Percentiles rank a stretch among this genome's conserved stretches.
Conservation (phyloP, 2,329 filamentous ascomycete genomes). For the Talaromyces sp. region DNA sequence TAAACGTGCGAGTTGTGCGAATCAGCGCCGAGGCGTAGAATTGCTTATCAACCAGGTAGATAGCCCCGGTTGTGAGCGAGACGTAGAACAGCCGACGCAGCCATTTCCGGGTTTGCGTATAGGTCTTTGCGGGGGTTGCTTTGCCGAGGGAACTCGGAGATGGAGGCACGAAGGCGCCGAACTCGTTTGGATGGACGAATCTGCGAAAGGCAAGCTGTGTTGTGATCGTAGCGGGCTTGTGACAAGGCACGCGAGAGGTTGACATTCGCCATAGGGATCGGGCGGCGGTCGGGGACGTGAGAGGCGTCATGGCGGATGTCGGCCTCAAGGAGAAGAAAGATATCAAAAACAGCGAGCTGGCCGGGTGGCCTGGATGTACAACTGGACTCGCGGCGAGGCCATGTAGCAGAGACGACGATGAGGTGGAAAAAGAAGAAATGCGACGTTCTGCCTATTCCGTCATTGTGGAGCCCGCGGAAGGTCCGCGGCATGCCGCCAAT, state of each 20-base stretch:
- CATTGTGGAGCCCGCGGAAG: not conserved
- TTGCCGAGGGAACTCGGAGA: conserved; percentile 73
- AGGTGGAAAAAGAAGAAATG: not conserved
- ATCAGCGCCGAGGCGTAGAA: conserved; percentile 75
- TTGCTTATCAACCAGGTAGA: conserved; percentile 67
- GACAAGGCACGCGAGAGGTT: not conserved
- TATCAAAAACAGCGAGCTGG: not conserved
- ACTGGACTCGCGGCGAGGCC: not conserved
- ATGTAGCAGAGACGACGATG: not conserved
- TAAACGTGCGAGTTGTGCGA: conserved; percentile 77
- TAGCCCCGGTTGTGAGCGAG: conserved; percentile 53
- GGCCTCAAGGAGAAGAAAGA: not conserved
- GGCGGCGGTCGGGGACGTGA: not conserved
- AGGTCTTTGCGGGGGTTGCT: conserved; percentile 66
- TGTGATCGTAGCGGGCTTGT: not conserved
- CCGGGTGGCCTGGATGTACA: not conserved
- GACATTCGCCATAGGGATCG: conserved; percentile 6
- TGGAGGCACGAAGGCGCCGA: conserved; percentile 68
- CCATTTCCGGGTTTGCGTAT: conserved; percentile 68
- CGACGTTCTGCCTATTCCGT: not conserved
- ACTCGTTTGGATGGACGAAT: conserved; percentile 41
- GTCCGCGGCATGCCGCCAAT: not conserved
- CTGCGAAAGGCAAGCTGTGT: conserved; percentile 16
- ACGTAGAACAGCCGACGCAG: conserved; percentile 66
- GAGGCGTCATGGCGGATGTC: conserved; percentile 4